phyloP scores from a whole-genome alignment of 2,329 filamentous ascomycete genomes.

The Fusarium sp. region DNA sequence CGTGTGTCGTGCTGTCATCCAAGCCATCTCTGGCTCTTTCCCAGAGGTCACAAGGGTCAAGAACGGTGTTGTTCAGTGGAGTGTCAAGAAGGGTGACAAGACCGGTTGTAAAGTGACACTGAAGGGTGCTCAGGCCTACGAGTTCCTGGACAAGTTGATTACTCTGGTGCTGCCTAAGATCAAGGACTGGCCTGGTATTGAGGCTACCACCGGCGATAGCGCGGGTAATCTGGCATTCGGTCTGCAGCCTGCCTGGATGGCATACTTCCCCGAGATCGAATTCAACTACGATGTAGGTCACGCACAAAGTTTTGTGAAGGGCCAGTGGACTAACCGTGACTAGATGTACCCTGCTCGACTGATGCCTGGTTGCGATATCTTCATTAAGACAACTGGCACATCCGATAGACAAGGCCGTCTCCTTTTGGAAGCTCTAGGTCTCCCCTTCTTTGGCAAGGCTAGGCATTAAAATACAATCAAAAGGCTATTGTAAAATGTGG shows the following conservation, averaged over 20 bases:
- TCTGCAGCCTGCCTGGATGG: conserved; percentile 78
- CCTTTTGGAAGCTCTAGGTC: conserved; percentile 63
- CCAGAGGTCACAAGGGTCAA: conserved; percentile 77
- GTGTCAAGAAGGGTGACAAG: conserved; percentile 76
- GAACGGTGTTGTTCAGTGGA: conserved; percentile 79
- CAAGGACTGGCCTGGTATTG: conserved; percentile 89
- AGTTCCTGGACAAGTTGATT: conserved; percentile 91
- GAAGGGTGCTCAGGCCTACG: conserved; percentile 82
- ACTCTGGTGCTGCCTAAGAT: conserved; percentile 93
- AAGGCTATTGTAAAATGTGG: conserved; percentile 13
- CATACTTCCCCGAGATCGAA: conserved; percentile 92
- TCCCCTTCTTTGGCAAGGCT: conserved; percentile 84
- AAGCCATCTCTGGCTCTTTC: conserved; percentile 85
- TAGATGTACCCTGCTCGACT: conserved; percentile 74
- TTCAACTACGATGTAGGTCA: conserved; percentile 89
- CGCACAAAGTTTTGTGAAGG: not conserved
- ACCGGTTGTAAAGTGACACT: conserved; percentile 83
- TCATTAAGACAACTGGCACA: conserved; percentile 84
- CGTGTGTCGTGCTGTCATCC: conserved; percentile 84
- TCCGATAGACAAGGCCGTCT: conserved; percentile 88
- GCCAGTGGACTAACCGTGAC: conserved; percentile 23
- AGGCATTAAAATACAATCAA: conserved; percentile 50
- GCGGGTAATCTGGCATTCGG: conserved; percentile 90
- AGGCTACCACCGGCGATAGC: conserved; percentile 78
- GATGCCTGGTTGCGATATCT: conserved; percentile 88